phyloP scores from a whole-genome alignment of 108 stramenopile genomes.

The Heterococcus sp. region DNA sequence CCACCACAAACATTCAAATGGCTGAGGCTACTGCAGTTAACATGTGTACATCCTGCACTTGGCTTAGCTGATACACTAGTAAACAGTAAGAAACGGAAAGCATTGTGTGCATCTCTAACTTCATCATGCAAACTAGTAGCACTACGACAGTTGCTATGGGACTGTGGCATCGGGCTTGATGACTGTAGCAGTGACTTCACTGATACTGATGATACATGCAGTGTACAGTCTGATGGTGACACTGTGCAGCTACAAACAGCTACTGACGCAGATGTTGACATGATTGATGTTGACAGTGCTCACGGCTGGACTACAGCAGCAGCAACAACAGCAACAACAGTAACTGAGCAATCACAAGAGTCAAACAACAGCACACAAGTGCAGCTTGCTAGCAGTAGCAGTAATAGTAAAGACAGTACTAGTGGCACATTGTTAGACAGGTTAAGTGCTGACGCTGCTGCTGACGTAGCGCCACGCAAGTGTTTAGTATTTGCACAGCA shows the following conservation, averaged over 20 bases:
- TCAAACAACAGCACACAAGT: too few relatives aligned
- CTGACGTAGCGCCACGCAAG: conserved; percentile 1
- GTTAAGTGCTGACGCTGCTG: neutral
- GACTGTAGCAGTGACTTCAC: neutral
- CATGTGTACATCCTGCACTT: conserved; percentile 82
- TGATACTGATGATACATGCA: neutral
- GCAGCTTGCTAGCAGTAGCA: too few relatives aligned
- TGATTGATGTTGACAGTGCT: too few relatives aligned
- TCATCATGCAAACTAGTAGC: conserved; percentile 77
- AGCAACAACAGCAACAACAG: too few relatives aligned
- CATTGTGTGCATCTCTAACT: conserved; percentile 36
- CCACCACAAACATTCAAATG: conserved; percentile 63
- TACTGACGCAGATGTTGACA: neutral
- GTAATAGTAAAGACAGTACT: too few relatives aligned
- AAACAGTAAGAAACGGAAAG: conserved; percentile 2
- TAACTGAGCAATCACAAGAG: too few relatives aligned
- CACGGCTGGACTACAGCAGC: neutral
- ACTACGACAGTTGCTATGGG: conserved; percentile 69
- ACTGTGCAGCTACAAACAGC: neutral
- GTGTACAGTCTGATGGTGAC: neutral
- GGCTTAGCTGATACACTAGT: neutral
- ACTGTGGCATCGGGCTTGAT: conserved; percentile 60
- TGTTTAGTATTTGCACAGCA: conserved; percentile 55
- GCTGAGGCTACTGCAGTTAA: conserved; percentile 71
- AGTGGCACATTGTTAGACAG: neutral